These are phyloP conservation scores for Coemansia sp. DNA, from an alignment of 192 early-diverging fungal genomes.

Conservation along the genomic window DNA sequence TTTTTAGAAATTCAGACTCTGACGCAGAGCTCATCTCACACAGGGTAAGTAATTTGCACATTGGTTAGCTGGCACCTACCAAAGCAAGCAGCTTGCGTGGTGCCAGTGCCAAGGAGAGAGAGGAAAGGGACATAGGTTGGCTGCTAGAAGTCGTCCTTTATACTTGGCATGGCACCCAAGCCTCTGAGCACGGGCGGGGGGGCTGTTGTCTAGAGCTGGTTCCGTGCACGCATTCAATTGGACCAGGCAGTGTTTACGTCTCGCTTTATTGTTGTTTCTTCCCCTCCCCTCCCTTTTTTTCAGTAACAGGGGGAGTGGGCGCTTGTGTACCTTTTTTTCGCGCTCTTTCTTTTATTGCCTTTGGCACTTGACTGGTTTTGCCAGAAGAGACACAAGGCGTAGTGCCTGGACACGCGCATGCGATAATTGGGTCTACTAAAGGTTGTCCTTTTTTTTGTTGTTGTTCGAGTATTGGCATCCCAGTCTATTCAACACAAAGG, in stretches of 20 bases:
- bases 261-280: background rate
- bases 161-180: background rate
- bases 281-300: background rate
- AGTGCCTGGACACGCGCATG: too few species aligned
- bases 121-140: background rate
- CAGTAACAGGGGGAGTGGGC: too few species aligned
- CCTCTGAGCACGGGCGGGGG: too few species aligned
- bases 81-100: background rate
- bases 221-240: constrained; percentile 7
- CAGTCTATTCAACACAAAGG: background rate
- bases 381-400: background rate
- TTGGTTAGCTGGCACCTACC: background rate
- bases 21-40: background rate
- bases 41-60: background rate
- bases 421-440: too few species aligned
- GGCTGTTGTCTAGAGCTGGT: too few species aligned
- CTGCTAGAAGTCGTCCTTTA: background rate
- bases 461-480: background rate
- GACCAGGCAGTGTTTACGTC: constrained; percentile 1
- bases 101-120: background rate
- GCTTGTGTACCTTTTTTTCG: too few species aligned
- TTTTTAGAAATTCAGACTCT: background rate
- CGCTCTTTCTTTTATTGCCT: too few species aligned
- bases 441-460: too few species aligned
- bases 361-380: too few species aligned